These are phyloP conservation scores for Sugiyamaella smithiae DNA, from an alignment of 805 yeast species.

Conservation along the genomic window DNA sequence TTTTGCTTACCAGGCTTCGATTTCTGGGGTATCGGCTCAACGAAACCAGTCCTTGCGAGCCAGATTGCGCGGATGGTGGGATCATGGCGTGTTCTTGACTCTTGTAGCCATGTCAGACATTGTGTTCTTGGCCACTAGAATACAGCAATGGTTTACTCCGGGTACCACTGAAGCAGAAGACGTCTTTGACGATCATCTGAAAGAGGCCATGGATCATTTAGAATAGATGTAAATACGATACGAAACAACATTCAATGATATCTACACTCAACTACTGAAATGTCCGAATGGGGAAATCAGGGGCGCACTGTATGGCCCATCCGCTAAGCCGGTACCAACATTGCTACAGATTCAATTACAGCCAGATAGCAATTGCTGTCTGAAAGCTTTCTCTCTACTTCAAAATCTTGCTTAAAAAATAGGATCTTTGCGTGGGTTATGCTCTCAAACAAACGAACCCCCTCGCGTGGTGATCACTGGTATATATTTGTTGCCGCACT, in stretches of 20 bases:
- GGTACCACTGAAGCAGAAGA: conserved; percentile 13
- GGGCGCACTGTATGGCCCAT: too few species aligned
- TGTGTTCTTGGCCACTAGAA: conserved; percentile 9
- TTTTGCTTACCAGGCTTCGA: conserved; percentile 54
- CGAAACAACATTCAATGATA: too few species aligned
- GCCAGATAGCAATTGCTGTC: too few species aligned
- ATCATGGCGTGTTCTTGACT: conserved; percentile 15
- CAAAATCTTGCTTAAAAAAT: too few species aligned
- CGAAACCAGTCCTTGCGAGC: conserved; percentile 8
- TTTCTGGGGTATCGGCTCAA: conserved; percentile 7
- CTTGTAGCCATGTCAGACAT: conserved; percentile 18
- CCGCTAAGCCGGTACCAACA: too few species aligned
- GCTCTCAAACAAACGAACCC: too few species aligned
- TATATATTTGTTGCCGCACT: too few species aligned
- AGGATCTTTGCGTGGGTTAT: too few species aligned
- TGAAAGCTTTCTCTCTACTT: too few species aligned
- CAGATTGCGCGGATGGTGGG: conserved; percentile 10
- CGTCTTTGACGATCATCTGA: conserved; percentile 18
- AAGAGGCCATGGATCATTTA: conserved; percentile 11
- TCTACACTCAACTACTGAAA: too few species aligned
- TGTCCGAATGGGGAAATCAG: conserved; percentile 1
- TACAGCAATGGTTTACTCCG: conserved; percentile 3
- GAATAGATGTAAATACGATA: background rate
- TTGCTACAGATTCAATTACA: too few species aligned
- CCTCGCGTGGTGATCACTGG: too few species aligned